These are phyloP conservation scores for Gossypium trilobum DNA, from an alignment of 441 rosid species.

Conservation along the genomic window DNA sequence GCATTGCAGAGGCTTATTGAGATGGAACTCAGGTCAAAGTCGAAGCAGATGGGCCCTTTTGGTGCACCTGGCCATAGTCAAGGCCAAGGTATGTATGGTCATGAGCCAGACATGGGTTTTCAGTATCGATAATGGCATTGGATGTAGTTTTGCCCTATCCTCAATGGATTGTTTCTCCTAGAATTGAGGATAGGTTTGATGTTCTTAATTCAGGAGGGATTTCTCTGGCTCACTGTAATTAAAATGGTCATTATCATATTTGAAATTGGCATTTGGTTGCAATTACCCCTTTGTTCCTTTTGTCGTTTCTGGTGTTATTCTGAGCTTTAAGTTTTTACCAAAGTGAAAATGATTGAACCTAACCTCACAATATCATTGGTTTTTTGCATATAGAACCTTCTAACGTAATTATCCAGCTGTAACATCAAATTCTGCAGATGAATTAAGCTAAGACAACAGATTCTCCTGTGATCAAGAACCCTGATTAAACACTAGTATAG, in stretches of 20 bases:
- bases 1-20: conserved; percentile 69
- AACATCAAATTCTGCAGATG: too few species aligned
- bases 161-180: conserved; percentile 6
- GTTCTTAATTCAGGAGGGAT: conserved; percentile 1
- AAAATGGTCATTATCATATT: background rate
- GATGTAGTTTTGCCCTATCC: conserved; percentile 13
- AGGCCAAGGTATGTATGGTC: conserved; percentile 55
- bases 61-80: conserved; percentile 42
- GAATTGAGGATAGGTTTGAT: conserved; percentile 1
- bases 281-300: background rate
- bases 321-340: too few species aligned
- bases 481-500: too few species aligned
- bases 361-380: too few species aligned
- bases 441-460: too few species aligned
- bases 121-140: background rate
- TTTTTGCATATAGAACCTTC: too few species aligned
- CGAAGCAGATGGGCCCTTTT: conserved; percentile 47
- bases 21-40: conserved; percentile 63
- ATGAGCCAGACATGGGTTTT: conserved; percentile 70
- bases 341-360: too few species aligned
- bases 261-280: background rate
- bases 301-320: too few species aligned
- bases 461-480: too few species aligned
- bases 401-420: too few species aligned
- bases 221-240: conserved; percentile 4